These are phyloP conservation scores for Isabelozyma heimii DNA, from an alignment of 805 yeast genomes.

Conservation along the genomic window DNA sequence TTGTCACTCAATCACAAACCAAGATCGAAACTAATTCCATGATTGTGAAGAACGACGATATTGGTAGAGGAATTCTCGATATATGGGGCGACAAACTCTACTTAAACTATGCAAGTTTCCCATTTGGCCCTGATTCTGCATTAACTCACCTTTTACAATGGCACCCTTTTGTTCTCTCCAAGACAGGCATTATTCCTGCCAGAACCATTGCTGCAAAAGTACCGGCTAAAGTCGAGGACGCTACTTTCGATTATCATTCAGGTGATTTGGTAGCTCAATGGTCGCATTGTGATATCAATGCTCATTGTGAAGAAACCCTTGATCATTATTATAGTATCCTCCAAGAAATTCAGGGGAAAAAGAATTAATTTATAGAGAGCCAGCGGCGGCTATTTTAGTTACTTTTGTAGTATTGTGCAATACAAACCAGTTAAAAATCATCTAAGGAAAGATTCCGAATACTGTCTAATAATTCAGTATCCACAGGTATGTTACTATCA, in stretches of 20 bases:
- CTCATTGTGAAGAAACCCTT: slow-evolving; percentile 52
- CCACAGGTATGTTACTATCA: background rate
- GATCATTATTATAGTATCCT: slow-evolving; percentile 17
- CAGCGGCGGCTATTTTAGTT: background rate
- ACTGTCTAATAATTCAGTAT: slow-evolving; percentile 2
- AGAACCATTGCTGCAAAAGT: slow-evolving; percentile 34
- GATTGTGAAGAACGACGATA: slow-evolving; percentile 62
- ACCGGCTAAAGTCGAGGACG: slow-evolving; percentile 13
- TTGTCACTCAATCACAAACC: slow-evolving; percentile 66
- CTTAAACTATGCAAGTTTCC: slow-evolving; percentile 63
- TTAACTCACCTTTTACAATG: slow-evolving; percentile 87
- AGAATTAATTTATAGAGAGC: background rate
- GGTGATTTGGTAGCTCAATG: slow-evolving; percentile 72
- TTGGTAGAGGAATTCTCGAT: slow-evolving; percentile 71
- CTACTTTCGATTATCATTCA: slow-evolving; percentile 47
- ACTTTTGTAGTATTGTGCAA: background rate
- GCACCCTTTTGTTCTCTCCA: slow-evolving; percentile 82
- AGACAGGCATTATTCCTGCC: slow-evolving; percentile 66
- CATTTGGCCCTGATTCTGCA: slow-evolving; percentile 60
- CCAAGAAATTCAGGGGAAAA: slow-evolving; percentile 2
- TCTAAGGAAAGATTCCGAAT: slow-evolving; percentile 11
- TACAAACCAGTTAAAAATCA: slow-evolving; percentile 8
- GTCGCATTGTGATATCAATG: slow-evolving; percentile 50
- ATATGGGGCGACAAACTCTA: slow-evolving; percentile 74
- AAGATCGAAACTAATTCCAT: slow-evolving; percentile 70